Evolutionary conservation across 495 filamentous ascomycete genomes (phyloP), one percentile per base, ranked within the genome.

Genomic region (Neurospora terricola): DNA sequence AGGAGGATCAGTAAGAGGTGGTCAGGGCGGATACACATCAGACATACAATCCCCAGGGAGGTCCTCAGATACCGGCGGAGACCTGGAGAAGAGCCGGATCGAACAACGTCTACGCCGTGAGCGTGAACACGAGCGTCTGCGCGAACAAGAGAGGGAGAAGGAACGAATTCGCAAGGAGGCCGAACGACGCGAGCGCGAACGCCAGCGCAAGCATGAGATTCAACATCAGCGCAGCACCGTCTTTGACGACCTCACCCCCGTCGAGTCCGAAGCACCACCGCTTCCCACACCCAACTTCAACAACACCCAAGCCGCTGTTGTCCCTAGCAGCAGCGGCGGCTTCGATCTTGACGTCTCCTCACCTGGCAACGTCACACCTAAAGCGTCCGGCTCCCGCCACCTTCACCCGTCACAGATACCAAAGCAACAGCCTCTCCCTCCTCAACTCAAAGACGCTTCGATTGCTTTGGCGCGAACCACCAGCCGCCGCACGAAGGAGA

Each of bases 401-500:
- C n/a, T 12, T 6, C 69, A 37, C 16, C 42, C 72, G 36, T 38
- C 72, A 2, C 72, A 75, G 36, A 27, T 70, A 43, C 70, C 39
- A 2, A 42, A 72, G 10, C 69, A n/a, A 16, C 43, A 69, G n/a
- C 71, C 69, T 12, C 73, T 75, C 66, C 54, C 34, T 72, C 42
- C 43, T 2, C 54, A 66, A 18, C 54, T 76, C 18, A 69, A 38
- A 14, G 75, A 75, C 10, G 68, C 38, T 1, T 72, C 76, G 5
- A 62, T 80, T 37, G 75, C 54, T 66, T 6, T 66, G 54, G 54
- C 74, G 21, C 80, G 82, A 34, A 77, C 78, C 21, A 77, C 75
- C 71, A 84, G 79, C 59, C 81, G 81, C 10, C 77, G 82, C 42
- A 75, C 79, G 68, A 78, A 79, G 45, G 73, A 75, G 14, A 72